Evolutionary conservation across 805 yeast species (phyloP), one percentile per base, ranked within the genome.

Genomic region (Cyberlindnera mississippiensis): DNA sequence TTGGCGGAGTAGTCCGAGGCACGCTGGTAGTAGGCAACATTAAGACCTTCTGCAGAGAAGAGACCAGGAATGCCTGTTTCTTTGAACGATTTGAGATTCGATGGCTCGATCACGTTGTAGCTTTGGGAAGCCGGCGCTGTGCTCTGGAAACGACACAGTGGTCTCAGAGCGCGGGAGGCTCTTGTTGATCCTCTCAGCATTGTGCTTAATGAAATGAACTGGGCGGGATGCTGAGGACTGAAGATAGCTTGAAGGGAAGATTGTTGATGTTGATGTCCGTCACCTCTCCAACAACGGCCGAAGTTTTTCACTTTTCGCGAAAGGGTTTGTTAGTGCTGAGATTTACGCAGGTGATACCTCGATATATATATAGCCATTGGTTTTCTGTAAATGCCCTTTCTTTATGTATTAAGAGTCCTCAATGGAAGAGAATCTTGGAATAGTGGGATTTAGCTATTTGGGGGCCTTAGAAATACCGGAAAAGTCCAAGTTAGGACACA

Each of bases 1-100:
- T 28, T 26, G 6, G 30, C n/a, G 10, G 70, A 62, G 38, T 70
- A 68, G 8, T 46, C 27, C 3, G 61, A 59, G 3, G 71, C 65
- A 51, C 78, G 69, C 17, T 68, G 63, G 47, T 62, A 69, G 76
- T 81, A 79, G 3, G 75, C 71, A 44, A 68, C 73, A 12, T 71
- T 55, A n/a, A 78, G 53, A 9, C 80, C 78, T 33, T 65, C 48
- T 1, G 66, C 38, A 4, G 78, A 68, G 42, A 73, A 66, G 4
- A 80, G 58, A 3, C 85, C 85, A 1, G 65, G 61, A 17, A 79
- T 63, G 11, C 78, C 78, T 1, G 54, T 26, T 3, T 57, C 52
- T 44, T 54, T 51, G 32, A 53, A 50, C 28, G 39, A 35, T 2
- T 29, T 16, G 8, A 55, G 32, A 15, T 42, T 35, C n/a, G 38